These are phyloP conservation scores for Phytophthora sansomeana DNA, from an alignment of 352 stramenopile species.

Conservation along the genomic window DNA sequence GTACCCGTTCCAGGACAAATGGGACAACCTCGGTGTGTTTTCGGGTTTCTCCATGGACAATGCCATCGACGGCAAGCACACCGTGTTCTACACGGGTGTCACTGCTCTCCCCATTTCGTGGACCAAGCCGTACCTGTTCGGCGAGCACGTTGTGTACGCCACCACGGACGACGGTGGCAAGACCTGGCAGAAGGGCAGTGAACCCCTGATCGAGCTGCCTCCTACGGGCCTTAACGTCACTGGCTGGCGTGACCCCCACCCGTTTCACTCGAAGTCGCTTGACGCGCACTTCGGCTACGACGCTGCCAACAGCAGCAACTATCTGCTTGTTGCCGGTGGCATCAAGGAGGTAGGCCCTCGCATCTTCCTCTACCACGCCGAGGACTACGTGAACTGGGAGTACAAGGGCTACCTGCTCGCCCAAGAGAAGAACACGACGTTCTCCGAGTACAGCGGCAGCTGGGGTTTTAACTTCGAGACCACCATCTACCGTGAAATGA, in stretches of 20 bases:
- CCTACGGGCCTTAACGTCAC: slow-evolving; percentile 63
- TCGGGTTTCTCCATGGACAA: too few species aligned
- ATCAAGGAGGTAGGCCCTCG: slow-evolving; percentile 60
- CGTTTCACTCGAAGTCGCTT: slow-evolving; percentile 66
- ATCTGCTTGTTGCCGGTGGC: slow-evolving; percentile 62
- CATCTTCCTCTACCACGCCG: slow-evolving; percentile 73
- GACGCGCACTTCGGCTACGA: slow-evolving; percentile 47
- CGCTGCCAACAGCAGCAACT: slow-evolving; percentile 49
- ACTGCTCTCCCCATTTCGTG: too few species aligned
- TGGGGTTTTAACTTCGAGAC: slow-evolving; percentile 80
- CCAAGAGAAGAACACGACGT: slow-evolving; percentile 68
- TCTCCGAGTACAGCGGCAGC: slow-evolving; percentile 61
- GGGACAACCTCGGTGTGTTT: too few species aligned
- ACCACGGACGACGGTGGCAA: slow-evolving; percentile 64
- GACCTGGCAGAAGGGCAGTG: slow-evolving; percentile 65
- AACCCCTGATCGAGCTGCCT: slow-evolving; percentile 58
- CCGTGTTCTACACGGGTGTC: too few species aligned
- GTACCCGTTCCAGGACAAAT: too few species aligned
- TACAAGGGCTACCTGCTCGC: slow-evolving; percentile 73
- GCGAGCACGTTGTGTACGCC: slow-evolving; percentile 75
- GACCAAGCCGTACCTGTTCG: slow-evolving; percentile 62
- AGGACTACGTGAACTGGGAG: slow-evolving; percentile 67
- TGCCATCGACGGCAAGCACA: too few species aligned
- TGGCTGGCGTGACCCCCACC: slow-evolving; percentile 69
- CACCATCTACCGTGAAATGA: slow-evolving; percentile 67